phyloP scores from a whole-genome alignment of 1,284 basidiomycete genomes.

The Volvariella volvacea region DNA sequence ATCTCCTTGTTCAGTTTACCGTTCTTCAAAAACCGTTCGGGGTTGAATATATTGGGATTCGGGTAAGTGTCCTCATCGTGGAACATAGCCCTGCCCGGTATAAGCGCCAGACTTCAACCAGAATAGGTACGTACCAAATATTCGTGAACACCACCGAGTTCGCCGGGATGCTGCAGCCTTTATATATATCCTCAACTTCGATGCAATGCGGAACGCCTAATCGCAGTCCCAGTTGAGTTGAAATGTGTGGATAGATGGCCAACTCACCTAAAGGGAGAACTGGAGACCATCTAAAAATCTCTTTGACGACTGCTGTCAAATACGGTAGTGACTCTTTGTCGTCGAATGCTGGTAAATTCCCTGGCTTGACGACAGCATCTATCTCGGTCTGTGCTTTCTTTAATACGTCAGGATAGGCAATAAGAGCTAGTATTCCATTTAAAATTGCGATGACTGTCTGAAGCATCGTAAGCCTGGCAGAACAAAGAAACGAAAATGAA shows the following conservation, averaged over 20 bases:
- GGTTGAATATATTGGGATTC: slow-evolving; percentile 30
- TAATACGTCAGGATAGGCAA: slow-evolving; percentile 29
- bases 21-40: slow-evolving; percentile 28
- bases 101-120: too few species aligned
- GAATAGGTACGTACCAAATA: too few species aligned
- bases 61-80: slow-evolving; percentile 29
- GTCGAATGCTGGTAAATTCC: slow-evolving; percentile 39
- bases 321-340: slow-evolving; percentile 37
- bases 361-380: slow-evolving; percentile 31
- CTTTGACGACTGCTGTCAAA: slow-evolving; percentile 33
- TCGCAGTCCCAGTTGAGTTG: too few species aligned
- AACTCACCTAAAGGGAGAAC: slow-evolving; percentile 8
- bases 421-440: slow-evolving; percentile 21
- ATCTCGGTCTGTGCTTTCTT: slow-evolving; percentile 38
- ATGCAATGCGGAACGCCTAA: neutral
- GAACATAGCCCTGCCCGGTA: slow-evolving; percentile 36
- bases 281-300: slow-evolving; percentile 27
- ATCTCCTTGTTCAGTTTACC: slow-evolving; percentile 19
- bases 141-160: neutral
- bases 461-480: neutral
- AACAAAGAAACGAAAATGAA: neutral
- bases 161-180: neutral
- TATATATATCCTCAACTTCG: neutral
- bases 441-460: slow-evolving; percentile 5
- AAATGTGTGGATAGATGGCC: too few species aligned